Conservation (phyloP, 768 basidiomycete genomes). For the Lactarius indigo region DNA sequence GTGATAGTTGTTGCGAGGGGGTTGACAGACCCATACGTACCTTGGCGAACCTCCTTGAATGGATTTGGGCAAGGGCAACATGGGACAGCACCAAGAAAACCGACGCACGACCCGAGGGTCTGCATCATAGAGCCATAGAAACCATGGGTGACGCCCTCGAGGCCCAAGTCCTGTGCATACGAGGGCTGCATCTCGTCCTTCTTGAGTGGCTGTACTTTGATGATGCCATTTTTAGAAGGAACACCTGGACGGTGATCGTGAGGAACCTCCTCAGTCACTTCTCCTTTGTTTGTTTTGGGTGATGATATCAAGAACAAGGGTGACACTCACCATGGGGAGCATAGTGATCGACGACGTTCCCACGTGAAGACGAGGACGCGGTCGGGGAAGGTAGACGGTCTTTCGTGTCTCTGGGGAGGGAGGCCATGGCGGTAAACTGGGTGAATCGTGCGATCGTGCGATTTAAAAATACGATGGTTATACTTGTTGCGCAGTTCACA, state of each 20-base stretch:
- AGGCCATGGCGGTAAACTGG: conserved; percentile 2
- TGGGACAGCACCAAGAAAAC: conserved; percentile 71
- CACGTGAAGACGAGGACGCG: conserved; percentile 8
- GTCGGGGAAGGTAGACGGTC: conserved; percentile 16
- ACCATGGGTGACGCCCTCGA: conserved; percentile 74
- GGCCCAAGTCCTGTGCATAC: conserved; percentile 87
- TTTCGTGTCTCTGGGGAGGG: conserved; percentile 12
- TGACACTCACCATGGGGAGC: conserved; percentile 23
- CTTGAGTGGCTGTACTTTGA: conserved; percentile 82
- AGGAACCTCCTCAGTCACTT: conserved; percentile 61
- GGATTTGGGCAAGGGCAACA: conserved; percentile 86
- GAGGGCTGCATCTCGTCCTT: conserved; percentile 90
- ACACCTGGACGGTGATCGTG: conserved; percentile 5
- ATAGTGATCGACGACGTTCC: conserved; percentile 26
- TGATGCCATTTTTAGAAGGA: conserved; percentile 43
- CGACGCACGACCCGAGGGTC: conserved; percentile 61
- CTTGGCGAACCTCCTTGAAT: conserved; percentile 82
- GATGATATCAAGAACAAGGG: conserved; percentile 3
- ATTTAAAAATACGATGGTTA: neutral
- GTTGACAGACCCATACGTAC: conserved; percentile 34
- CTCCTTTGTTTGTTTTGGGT: conserved; percentile 22
- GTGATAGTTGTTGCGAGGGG: neutral
- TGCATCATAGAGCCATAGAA: conserved; percentile 81
- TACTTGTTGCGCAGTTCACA: neutral
- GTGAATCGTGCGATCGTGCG: neutral